A percentile compares a stretch with the other conserved stretches of the same genome.
phyloP scores from a whole-genome alignment of 192 early-diverging fungal genomes.

The Coemansia sp. region DNA sequence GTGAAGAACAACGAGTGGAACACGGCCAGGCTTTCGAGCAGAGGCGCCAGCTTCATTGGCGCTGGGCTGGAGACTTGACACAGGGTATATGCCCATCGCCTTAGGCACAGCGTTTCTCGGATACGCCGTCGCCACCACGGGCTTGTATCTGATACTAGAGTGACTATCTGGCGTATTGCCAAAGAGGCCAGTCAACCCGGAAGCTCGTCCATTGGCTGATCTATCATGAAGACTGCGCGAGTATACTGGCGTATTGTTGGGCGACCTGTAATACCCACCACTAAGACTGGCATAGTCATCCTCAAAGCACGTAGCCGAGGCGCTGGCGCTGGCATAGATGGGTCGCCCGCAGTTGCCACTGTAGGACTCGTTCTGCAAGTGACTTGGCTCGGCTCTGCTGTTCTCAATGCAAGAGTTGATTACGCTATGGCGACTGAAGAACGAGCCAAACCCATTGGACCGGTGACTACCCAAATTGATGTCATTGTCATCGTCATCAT shows the following conservation, averaged over 20 bases:
- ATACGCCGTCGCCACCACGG: neutral
- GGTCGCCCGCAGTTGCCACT: neutral
- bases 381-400: neutral
- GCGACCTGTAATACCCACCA: slow-evolving; percentile 19
- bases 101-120: slow-evolving; percentile 7
- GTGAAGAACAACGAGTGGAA: slow-evolving; percentile 58
- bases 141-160: slow-evolving; percentile 25
- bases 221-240: slow-evolving; percentile 13
- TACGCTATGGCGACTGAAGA: slow-evolving; percentile 2
- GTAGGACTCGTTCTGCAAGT: neutral
- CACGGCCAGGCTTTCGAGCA: slow-evolving; percentile 24
- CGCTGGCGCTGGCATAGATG: neutral
- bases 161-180: slow-evolving; percentile 11
- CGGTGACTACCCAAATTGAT: slow-evolving; percentile 9
- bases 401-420: slow-evolving; percentile 5
- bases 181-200: slow-evolving; percentile 1
- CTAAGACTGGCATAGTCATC: neutral
- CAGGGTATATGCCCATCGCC: neutral
- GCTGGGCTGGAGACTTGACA: neutral
- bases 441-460: slow-evolving; percentile 4
- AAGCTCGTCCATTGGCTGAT: neutral
- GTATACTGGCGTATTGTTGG: slow-evolving; percentile 29
- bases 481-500: slow-evolving; percentile 21
- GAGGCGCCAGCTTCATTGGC: slow-evolving; percentile 6
- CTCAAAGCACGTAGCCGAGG: slow-evolving; percentile 8